A percentile compares a stretch with the other conserved stretches of the same genome.
Conservation (phyloP, 1,139 yeast genomes). For the Lodderomyces orthopsilosis region DNA sequence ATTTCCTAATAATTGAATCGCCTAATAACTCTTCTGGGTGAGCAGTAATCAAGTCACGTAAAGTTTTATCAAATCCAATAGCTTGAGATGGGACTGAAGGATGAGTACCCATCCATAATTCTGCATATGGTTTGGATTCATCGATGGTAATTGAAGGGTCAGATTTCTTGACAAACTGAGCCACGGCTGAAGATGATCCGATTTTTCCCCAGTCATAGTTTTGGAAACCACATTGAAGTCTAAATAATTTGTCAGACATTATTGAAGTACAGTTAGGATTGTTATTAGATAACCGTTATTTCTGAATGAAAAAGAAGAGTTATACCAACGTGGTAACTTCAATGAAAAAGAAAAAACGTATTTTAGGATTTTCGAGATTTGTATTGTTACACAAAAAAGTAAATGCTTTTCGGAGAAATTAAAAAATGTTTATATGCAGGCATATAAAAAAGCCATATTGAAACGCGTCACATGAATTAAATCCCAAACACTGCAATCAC, state of each 20-base stretch:
- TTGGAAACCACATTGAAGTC: slow-evolving; percentile 59
- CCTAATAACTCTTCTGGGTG: slow-evolving; percentile 65
- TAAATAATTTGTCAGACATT: slow-evolving; percentile 26
- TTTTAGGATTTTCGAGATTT: neutral
- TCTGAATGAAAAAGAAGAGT: neutral
- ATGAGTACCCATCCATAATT: slow-evolving; percentile 99
- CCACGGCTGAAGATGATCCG: slow-evolving; percentile 83
- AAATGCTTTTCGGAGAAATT: slow-evolving; percentile 15
- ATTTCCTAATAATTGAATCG: slow-evolving; percentile 55
- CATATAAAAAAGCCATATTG: neutral
- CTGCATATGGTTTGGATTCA: slow-evolving; percentile 79
- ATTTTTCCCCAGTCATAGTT: slow-evolving; percentile 86
- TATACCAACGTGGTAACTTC: neutral
- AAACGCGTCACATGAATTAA: neutral
- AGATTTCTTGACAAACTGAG: slow-evolving; percentile 74
- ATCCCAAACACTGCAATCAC: too few species aligned
- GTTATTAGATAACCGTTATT: neutral
- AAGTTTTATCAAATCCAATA: slow-evolving; percentile 46
- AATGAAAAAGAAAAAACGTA: neutral
- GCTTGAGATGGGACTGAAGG: slow-evolving; percentile 84
- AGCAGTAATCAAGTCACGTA: slow-evolving; percentile 62
- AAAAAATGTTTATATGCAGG: slow-evolving; percentile 22
- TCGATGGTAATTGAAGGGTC: slow-evolving; percentile 59
- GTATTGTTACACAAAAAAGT: neutral
- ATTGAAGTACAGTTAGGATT: neutral